A percentile compares a stretch with the other conserved stretches of the same genome.
phyloP scores from a whole-genome alignment of 202 grass and related monocot species.

The Cymbopogon flexuosus region DNA sequence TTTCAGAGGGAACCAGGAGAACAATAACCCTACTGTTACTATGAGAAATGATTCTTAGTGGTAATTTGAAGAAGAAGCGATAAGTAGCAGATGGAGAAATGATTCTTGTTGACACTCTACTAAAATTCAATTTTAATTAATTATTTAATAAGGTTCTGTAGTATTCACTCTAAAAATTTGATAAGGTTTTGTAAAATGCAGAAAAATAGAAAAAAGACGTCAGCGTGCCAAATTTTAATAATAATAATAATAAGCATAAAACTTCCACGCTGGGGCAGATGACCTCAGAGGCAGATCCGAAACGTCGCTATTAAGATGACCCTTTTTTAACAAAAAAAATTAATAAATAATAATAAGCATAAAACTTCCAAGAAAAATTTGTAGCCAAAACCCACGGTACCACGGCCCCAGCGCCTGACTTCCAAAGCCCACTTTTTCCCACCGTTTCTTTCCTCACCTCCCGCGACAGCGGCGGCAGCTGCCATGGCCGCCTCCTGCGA shows the following conservation, averaged over 20 bases:
- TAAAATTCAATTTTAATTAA: not conserved
- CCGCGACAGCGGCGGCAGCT: not conserved
- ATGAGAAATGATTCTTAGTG: no score
- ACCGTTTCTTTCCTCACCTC: constrained; percentile 4
- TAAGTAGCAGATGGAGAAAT: not conserved
- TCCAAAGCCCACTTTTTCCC: constrained; percentile 19
- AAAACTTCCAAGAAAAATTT: not conserved
- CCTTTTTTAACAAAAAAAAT: no score
- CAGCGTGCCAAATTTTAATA: no score
- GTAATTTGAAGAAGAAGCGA: no score
- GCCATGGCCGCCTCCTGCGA: constrained; percentile 54
- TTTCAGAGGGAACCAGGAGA: no score
- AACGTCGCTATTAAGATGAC: not conserved
- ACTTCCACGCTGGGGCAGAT: not conserved
- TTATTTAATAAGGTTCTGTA: no score
- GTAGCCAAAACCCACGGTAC: not conserved
- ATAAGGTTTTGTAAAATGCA: no score
- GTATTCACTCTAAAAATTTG: no score
- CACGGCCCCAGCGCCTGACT: constrained; percentile 8
- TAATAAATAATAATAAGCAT: not conserved
- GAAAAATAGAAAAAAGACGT: no score
- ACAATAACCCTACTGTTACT: no score
- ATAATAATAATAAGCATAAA: no score
- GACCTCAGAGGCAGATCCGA: not conserved
- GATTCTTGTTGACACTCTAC: not conserved